Base-by-base conservation (phyloP, 2,329 filamentous ascomycete species). In the Colletotrichum shisoi region DNA sequence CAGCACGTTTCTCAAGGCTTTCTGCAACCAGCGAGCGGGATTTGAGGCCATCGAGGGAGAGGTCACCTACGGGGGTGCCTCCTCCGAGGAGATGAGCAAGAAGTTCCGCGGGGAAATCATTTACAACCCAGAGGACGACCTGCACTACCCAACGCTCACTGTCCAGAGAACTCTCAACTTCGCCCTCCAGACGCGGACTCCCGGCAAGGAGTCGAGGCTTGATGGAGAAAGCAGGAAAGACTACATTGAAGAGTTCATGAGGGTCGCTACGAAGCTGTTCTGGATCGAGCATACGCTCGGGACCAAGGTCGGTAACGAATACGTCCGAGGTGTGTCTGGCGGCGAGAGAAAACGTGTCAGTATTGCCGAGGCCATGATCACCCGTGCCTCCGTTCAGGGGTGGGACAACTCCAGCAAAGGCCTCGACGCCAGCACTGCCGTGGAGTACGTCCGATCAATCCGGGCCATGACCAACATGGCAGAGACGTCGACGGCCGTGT, bases 301-400 rank as follows among this genome's bases (percentile, higher is more conserved):
- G 51, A 92, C 89, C 0, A 87, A 87, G 70, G 87, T 92, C 31
- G 90, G 90, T 1, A 87, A 90, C 70, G 88, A 89, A 68, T 84
- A 87, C 37, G 82, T 91, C 9, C 84, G 89, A 21, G 80, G 80
- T 12, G 83, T 90, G 2, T 86, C 83, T 24, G 88, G 88, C 11
- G 88, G 88, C 44, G 88, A 90, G 73, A 82, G 87, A 69, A 92
- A 94, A 78, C 87, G 91, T 74, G 91, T 94, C 6, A 90, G 87
- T 57, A 92, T 93, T 70, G 90, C 89, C 8, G 90, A 93, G 76
- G 89, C 89, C 6, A 86, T 90, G 64, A 83, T 85, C 11, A 81
- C 80, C 1, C 77, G 82, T n/a, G 85, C 87, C 1, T 87, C 84
- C 48, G 80, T 86, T 1, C 89, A 91, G 74, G 90, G 88, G 68